These are phyloP conservation scores for Podaxis pistillaris DNA, from an alignment of 768 basidiomycete species.

Conservation along the genomic window DNA sequence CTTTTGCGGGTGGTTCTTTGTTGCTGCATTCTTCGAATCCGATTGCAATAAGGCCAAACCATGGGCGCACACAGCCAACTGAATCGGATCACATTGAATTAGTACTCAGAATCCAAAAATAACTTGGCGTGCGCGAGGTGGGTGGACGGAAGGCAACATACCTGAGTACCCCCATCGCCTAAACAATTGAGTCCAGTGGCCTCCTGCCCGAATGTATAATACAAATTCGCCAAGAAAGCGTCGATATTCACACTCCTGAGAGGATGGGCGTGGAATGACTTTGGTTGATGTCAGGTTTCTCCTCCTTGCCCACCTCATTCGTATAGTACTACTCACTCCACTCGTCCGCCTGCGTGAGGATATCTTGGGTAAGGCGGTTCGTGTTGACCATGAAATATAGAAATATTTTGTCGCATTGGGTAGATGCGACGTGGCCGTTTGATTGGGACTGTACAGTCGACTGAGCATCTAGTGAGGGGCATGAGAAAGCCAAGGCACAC, in stretches of 20 bases:
- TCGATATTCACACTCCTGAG: conserved; percentile 98
- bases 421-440: conserved; percentile 72
- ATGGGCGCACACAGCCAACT: neutral
- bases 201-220: conserved; percentile 90
- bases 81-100: too few relatives aligned
- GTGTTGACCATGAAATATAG: conserved; percentile 43
- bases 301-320: conserved; percentile 73
- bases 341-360: conserved; percentile 73
- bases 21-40: conserved; percentile 74
- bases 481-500: conserved; percentile 41
- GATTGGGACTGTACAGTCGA: conserved; percentile 68
- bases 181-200: conserved; percentile 89
- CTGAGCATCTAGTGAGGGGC: conserved; percentile 6
- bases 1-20: conserved; percentile 66
- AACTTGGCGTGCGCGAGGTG: too few relatives aligned
- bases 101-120: too few relatives aligned
- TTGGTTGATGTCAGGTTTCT: conserved; percentile 91
- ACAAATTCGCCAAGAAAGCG: conserved; percentile 86
- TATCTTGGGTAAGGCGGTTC: conserved; percentile 56
- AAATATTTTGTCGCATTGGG: conserved; percentile 40
- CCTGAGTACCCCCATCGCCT: conserved; percentile 89
- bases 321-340: conserved; percentile 68
- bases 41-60: conserved; percentile 3
- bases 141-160: too few relatives aligned
- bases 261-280: conserved; percentile 97